Evolutionary conservation across 1,139 yeast genomes (phyloP).

Genomic region (Nakaseomyces sp.): DNA sequence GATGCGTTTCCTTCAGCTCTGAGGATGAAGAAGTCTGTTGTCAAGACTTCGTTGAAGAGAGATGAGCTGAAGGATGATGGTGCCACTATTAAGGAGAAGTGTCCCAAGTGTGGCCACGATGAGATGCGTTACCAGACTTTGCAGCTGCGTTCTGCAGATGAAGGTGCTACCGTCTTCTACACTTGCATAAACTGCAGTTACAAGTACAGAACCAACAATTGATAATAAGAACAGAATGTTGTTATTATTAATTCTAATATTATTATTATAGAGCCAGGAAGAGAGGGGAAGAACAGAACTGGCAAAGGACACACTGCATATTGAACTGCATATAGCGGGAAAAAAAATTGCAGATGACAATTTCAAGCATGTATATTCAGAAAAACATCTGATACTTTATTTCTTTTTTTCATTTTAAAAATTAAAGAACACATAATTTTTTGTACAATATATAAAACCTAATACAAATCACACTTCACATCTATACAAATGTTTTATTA

Average conservation of each 20-base stretch:
- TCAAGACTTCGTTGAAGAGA: constrained; percentile 69
- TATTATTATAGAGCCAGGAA: no score
- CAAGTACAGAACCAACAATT: constrained; percentile 88
- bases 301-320: no score
- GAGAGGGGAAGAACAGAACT: no score
- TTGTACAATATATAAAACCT: background rate
- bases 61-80: constrained; percentile 78
- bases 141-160: constrained; percentile 96
- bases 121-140: constrained; percentile 97
- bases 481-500: no score
- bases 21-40: constrained; percentile 75
- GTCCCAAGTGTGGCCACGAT: constrained; percentile 96
- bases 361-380: no score
- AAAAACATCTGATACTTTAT: no score
- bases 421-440: background rate
- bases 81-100: constrained; percentile 90
- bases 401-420: background rate
- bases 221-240: constrained; percentile 5
- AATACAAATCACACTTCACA: no score
- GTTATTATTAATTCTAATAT: no score
- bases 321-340: no score
- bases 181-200: constrained; percentile 91
- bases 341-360: no score
- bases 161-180: constrained; percentile 93
- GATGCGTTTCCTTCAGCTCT: constrained; percentile 90